Percentiles rank a stretch among this genome's conserved stretches.
phyloP scores from a whole-genome alignment of 176 grass and related monocot genomes.

The Ensete glaucum region DNA sequence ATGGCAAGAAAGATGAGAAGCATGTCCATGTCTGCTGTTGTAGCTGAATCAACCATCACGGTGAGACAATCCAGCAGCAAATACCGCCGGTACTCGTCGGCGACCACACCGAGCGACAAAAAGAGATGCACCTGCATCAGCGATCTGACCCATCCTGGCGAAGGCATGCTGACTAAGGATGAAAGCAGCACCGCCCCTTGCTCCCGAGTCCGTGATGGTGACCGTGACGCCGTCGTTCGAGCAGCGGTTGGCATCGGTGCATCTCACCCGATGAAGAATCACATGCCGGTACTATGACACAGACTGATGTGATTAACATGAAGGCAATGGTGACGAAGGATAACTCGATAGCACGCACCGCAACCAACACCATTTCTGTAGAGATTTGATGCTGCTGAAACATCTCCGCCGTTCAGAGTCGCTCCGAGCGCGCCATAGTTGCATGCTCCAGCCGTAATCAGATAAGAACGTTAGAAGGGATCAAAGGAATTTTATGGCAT shows the following conservation, averaged over 20 bases:
- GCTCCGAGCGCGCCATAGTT: constrained; percentile 41
- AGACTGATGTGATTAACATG: background rate
- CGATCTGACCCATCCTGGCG: constrained; percentile 32
- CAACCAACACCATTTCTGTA: constrained; percentile 66
- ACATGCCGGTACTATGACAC: background rate
- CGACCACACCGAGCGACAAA: constrained; percentile 29
- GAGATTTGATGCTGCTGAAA: constrained; percentile 45
- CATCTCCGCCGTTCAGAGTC: constrained; percentile 40
- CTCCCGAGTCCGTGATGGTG: constrained; percentile 31
- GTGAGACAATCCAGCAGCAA: background rate
- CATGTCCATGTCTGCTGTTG: background rate
- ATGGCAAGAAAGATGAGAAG: background rate
- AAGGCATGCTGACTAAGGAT: constrained; percentile 56
- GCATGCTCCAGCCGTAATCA: constrained; percentile 39
- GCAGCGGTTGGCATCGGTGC: constrained; percentile 25
- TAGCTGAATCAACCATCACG: no score
- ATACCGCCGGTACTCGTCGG: constrained; percentile 42
- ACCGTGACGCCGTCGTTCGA: constrained; percentile 34
- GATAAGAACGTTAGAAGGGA: background rate
- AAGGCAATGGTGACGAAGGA: background rate
- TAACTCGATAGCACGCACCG: constrained; percentile 62
- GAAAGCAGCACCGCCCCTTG: constrained; percentile 31
- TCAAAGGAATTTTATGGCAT: background rate
- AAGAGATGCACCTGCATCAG: constrained; percentile 32
- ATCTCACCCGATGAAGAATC: background rate